These are phyloP conservation scores for Porodaedalea pini DNA, from an alignment of 1,284 basidiomycete species.

Conservation along the genomic window DNA sequence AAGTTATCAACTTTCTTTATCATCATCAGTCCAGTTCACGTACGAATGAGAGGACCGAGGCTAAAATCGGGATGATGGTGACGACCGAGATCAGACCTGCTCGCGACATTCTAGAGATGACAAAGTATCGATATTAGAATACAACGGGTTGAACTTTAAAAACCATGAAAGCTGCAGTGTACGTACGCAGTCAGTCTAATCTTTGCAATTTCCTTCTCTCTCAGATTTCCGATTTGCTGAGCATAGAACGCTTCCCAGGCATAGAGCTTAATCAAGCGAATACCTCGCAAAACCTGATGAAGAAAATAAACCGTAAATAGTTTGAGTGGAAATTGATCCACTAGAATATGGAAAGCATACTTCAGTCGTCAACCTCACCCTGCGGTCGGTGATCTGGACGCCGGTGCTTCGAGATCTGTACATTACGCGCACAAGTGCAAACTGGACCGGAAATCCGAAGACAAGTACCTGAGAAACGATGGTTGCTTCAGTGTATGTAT, in stretches of 20 bases:
- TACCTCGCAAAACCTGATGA: slow-evolving; percentile 54
- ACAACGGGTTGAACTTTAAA: too few relatives aligned
- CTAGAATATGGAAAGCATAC: slow-evolving; percentile 25
- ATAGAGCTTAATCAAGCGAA: slow-evolving; percentile 58
- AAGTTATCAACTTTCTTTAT: too few relatives aligned
- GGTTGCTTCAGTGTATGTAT: too few relatives aligned
- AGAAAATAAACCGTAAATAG: too few relatives aligned
- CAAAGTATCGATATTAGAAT: too few relatives aligned
- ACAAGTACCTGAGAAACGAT: slow-evolving; percentile 42
- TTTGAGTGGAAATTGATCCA: background rate
- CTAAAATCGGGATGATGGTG: slow-evolving; percentile 63
- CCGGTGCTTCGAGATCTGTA: slow-evolving; percentile 61
- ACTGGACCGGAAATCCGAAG: slow-evolving; percentile 61
- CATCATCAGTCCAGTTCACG: too few relatives aligned
- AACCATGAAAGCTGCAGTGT: too few relatives aligned
- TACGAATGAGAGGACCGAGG: slow-evolving; percentile 71
- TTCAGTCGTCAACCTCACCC: slow-evolving; percentile 64
- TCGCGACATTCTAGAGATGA: slow-evolving; percentile 46
- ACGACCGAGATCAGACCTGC: slow-evolving; percentile 55
- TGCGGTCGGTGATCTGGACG: slow-evolving; percentile 69
- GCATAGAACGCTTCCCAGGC: slow-evolving; percentile 65
- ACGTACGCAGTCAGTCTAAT: slow-evolving; percentile 50
- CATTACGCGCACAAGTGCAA: slow-evolving; percentile 59
- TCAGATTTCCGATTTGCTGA: slow-evolving; percentile 46
- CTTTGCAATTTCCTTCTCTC: slow-evolving; percentile 50